These are phyloP conservation scores for Cymodocea nodosa DNA, from an alignment of 116 monocot species.

Conservation along the genomic window DNA sequence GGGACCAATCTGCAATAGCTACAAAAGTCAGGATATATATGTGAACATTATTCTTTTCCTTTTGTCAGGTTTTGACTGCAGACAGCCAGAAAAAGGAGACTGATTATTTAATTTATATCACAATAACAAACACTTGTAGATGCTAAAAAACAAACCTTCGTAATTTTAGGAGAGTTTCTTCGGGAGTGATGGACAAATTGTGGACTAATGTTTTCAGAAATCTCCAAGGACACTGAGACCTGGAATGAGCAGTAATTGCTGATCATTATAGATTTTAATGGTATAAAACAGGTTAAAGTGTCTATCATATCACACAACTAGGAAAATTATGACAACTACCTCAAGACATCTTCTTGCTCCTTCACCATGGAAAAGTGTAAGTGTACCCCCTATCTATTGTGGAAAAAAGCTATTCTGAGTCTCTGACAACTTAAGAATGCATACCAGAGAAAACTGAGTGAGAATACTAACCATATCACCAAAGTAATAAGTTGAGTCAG, in stretches of 20 bases:
- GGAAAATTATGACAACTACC: constrained; percentile 27
- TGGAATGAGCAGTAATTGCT: constrained; percentile 9
- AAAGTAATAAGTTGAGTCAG: constrained; percentile 83
- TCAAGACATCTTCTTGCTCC: constrained; percentile 84
- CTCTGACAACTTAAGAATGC: neutral
- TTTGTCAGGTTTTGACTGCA: too few species aligned
- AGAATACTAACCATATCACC: constrained; percentile 68
- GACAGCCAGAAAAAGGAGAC: neutral
- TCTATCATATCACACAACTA: neutral
- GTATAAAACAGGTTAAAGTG: neutral
- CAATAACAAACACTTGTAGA: constrained; percentile 42
- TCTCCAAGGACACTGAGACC: constrained; percentile 89
- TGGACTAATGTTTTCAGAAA: constrained; percentile 69
- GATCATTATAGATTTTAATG: neutral
- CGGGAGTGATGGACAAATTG: constrained; percentile 74
- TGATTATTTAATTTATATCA: neutral
- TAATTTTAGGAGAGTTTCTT: constrained; percentile 57
- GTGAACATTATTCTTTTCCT: too few species aligned
- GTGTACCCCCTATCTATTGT: constrained; percentile 88
- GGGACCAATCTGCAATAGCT: too few species aligned
- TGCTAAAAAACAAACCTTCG: constrained; percentile 38
- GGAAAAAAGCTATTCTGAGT: constrained; percentile 3
- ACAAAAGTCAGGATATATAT: too few species aligned
- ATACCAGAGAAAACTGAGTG: neutral
- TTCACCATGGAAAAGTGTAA: constrained; percentile 78